Conservation (phyloP, 2,329 filamentous ascomycete species). For the Blastomyces gilchristii region DNA sequence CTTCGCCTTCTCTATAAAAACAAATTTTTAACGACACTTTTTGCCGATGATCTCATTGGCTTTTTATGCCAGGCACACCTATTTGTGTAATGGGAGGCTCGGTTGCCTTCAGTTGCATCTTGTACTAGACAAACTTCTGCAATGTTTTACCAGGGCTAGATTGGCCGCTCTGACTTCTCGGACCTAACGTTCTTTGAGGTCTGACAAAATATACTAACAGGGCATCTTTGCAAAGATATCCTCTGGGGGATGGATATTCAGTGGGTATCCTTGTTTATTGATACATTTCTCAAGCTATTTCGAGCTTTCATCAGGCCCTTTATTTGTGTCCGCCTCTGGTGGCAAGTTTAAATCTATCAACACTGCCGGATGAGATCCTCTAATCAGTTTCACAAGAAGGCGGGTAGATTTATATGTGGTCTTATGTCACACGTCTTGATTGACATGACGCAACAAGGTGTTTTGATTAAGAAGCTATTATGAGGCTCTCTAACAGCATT, state of each 20-base stretch:
- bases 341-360: background rate
- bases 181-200: conserved; percentile 3
- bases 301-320: too few species aligned
- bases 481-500: background rate
- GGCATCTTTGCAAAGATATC: background rate
- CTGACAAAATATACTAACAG: background rate
- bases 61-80: background rate
- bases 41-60: background rate
- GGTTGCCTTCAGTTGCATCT: background rate
- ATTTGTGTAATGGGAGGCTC: background rate
- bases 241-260: background rate
- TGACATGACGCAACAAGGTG: background rate
- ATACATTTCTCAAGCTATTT: background rate
- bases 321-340: background rate
- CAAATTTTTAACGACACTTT: background rate
- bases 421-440: background rate
- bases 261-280: background rate
- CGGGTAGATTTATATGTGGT: background rate
- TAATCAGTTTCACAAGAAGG: background rate
- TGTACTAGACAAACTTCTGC: too few species aligned
- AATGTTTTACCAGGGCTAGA: background rate
- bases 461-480: background rate
- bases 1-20: background rate
- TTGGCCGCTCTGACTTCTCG: background rate
- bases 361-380: background rate